A percentile compares a stretch with the other conserved stretches of the same genome.
Conservation (phyloP, 2,329 filamentous ascomycete genomes). For the Pseudopyricularia cyperi region DNA sequence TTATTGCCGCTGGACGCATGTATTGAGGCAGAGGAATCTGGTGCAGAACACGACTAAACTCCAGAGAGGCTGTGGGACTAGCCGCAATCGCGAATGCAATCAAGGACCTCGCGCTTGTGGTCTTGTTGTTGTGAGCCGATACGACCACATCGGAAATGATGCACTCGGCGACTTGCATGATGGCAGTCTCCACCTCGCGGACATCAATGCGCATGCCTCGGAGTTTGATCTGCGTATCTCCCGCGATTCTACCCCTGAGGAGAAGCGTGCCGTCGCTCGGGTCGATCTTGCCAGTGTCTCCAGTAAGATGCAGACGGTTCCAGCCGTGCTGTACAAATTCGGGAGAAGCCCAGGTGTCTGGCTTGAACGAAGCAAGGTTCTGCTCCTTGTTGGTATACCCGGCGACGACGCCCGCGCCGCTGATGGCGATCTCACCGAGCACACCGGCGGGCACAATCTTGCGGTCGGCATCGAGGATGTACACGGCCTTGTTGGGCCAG, state of each 20-base stretch:
- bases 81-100: background rate
- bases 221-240: conserved; percentile 26
- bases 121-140: conserved; percentile 1
- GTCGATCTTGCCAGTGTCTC: background rate
- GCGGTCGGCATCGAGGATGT: conserved; percentile 23
- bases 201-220: conserved; percentile 28
- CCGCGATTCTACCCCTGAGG: conserved; percentile 19
- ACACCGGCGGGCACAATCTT: conserved; percentile 18
- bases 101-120: background rate
- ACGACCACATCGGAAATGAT: background rate
- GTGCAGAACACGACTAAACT: background rate
- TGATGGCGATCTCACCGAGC: conserved; percentile 24
- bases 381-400: conserved; percentile 23
- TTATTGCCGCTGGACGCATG: conserved; percentile 13
- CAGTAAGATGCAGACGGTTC: background rate
- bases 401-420: conserved; percentile 23
- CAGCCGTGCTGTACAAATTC: background rate
- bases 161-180: background rate
- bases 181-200: conserved; percentile 20
- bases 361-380: background rate
- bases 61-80: background rate
- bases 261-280: conserved; percentile 16
- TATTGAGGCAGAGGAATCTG: conserved; percentile 12
- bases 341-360: background rate
- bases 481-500: conserved; percentile 12